These are phyloP conservation scores for Mycena polygramma DNA, from an alignment of 768 basidiomycete species.

Conservation along the genomic window DNA sequence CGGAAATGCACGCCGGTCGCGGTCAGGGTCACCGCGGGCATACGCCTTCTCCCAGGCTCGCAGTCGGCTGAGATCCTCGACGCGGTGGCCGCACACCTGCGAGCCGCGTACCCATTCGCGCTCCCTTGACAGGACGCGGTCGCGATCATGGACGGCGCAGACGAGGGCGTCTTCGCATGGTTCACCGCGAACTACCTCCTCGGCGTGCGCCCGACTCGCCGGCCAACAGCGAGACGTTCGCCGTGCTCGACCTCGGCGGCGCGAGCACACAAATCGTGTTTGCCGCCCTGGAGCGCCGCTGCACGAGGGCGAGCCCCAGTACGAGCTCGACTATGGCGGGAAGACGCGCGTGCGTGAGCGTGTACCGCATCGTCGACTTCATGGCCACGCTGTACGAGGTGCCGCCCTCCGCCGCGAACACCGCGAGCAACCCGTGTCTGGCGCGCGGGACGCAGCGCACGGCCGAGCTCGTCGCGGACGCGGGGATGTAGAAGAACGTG, in stretches of 20 bases:
- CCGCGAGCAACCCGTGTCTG: constrained; percentile 86
- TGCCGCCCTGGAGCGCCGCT: constrained; percentile 75
- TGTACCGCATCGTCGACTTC: constrained; percentile 93
- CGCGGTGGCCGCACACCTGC: constrained; percentile 75
- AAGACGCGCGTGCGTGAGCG: constrained; percentile 78
- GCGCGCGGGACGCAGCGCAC: constrained; percentile 70
- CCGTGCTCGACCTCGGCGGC: constrained; percentile 96
- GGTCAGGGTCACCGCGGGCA: constrained; percentile 92
- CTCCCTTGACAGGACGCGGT: constrained; percentile 70
- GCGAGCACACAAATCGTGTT: constrained; percentile 99
- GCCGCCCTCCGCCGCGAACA: constrained; percentile 12
- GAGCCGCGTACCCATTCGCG: constrained; percentile 75
- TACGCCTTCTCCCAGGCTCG: constrained; percentile 75
- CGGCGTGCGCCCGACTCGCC: constrained; percentile 69
- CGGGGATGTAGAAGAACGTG: constrained; percentile 65
- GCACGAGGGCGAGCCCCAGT: constrained; percentile 92
- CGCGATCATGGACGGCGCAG: constrained; percentile 93
- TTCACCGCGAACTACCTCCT: constrained; percentile 97
- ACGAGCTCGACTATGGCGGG: constrained; percentile 83
- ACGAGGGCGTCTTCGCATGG: constrained; percentile 99
- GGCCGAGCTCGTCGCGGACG: constrained; percentile 73
- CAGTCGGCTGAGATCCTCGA: constrained; percentile 80
- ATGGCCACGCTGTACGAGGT: constrained; percentile 62
- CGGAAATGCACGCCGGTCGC: constrained; percentile 87
- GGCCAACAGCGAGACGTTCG: constrained; percentile 70